phyloP scores from a whole-genome alignment of 352 stramenopile species.

The Phytophthora ramorum region DNA sequence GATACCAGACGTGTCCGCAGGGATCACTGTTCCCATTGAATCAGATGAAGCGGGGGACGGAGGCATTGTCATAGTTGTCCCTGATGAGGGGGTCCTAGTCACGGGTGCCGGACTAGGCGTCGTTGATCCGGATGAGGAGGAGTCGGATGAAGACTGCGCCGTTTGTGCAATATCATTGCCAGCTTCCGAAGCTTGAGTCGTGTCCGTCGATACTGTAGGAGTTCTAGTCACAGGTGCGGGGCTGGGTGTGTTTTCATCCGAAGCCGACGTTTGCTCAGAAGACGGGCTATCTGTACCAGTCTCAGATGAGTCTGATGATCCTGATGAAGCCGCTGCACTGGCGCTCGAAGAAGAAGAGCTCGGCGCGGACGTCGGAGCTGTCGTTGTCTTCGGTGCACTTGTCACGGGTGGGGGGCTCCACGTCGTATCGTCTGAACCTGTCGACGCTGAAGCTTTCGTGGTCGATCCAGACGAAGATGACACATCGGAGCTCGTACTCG shows the following conservation, averaged over 20 bases:
- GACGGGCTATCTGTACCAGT: constrained; percentile 5
- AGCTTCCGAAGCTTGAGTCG: constrained; percentile 14
- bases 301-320: constrained; percentile 18
- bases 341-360: constrained; percentile 22
- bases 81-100: constrained; percentile 21
- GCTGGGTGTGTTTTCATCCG: constrained; percentile 33
- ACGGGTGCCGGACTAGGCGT: constrained; percentile 31
- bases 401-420: constrained; percentile 37
- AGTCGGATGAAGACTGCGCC: constrained; percentile 15
- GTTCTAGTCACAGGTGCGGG: constrained; percentile 42
- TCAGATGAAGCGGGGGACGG: constrained; percentile 25
- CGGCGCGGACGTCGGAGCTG: constrained; percentile 17
- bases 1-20: constrained; percentile 37
- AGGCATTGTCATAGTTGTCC: constrained; percentile 21
- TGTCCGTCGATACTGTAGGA: constrained; percentile 13
- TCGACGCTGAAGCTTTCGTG: constrained; percentile 11
- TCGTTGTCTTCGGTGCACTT: constrained; percentile 19
- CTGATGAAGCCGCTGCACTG: constrained; percentile 12
- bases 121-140: constrained; percentile 7
- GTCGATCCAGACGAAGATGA: constrained; percentile 24
- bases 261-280: constrained; percentile 5
- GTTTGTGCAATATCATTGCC: constrained; percentile 24
- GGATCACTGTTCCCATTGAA: constrained; percentile 41
- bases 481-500: constrained; percentile 13
- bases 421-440: constrained; percentile 20